phyloP scores from a whole-genome alignment of 805 yeast genomes.

The Dipodascus geniculatus region DNA sequence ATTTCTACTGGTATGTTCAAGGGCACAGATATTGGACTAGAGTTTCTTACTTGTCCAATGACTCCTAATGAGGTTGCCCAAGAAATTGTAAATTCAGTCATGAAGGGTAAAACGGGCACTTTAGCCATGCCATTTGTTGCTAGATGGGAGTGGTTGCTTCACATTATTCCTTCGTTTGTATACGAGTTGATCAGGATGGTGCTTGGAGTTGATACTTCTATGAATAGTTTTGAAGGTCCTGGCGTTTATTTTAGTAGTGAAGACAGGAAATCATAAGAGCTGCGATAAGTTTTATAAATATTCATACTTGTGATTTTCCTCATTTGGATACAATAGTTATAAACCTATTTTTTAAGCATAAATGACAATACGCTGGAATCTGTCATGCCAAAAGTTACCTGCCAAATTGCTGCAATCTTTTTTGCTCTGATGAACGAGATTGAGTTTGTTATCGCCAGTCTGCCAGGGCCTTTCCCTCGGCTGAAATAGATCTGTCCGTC shows the following conservation, averaged over 20 bases:
- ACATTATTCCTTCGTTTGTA: not conserved
- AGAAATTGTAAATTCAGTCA: constrained; percentile 28
- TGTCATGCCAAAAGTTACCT: too few species aligned
- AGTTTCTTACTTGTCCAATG: constrained; percentile 60
- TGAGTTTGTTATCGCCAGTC: too few species aligned
- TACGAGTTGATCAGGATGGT: not conserved
- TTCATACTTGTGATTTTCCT: too few species aligned
- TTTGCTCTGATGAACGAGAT: too few species aligned
- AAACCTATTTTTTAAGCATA: too few species aligned
- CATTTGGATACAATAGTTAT: too few species aligned
- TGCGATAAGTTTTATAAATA: too few species aligned
- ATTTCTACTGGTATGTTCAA: constrained; percentile 56
- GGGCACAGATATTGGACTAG: constrained; percentile 55
- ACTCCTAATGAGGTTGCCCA: constrained; percentile 51
- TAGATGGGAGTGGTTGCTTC: constrained; percentile 43
- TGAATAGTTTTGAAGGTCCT: not conserved
- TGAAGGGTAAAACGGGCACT: constrained; percentile 38
- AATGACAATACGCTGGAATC: too few species aligned
- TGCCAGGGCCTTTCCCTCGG: not conserved
- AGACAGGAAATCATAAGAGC: not conserved
- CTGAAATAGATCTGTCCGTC: not conserved
- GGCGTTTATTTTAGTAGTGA: not conserved
- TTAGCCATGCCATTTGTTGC: constrained; percentile 60
- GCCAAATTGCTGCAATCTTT: too few species aligned
- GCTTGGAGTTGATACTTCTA: not conserved